Base-by-base conservation (phyloP, 768 basidiomycete genomes). In the Lepiota venenata region DNA sequence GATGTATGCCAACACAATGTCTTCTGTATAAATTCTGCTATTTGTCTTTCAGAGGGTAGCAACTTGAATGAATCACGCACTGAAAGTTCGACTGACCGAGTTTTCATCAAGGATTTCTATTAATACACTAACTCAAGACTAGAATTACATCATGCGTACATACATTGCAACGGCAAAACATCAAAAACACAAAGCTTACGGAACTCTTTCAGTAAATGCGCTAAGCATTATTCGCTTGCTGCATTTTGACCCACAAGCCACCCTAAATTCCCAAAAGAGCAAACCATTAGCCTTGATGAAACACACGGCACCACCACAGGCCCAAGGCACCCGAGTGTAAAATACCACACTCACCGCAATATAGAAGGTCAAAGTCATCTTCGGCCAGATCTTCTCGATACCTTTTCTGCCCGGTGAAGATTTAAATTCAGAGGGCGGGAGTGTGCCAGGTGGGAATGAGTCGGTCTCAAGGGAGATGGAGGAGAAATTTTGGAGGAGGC, bases 401-500 rank as follows among this genome's bases (percentile, higher is more conserved):
- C 69, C 72, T 63, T 82, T 80, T 20, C 80, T 71, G 2, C 82
- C 83, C 1, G 63, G 58, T 1, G 62, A 65, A 16, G 65, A 42
- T 8, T 71, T 72, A 82, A 82, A 85, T 11, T 71, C 68, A 3
- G 63, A 41, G 1, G 81, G 82, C 11, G 80, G 78, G 6, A 66
- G 69, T 2, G 74, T 71, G 12, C 71, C 75, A 0, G 74, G 72
- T 0, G 76, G 77, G 48, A 76, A 71, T 0, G 81, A 74, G 1
- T 73, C 73, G 10, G 69, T 65, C 25, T 76, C 79, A 10, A 85
- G 70, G 4, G 67, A 64, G 40, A 87, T 67, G 0, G 71, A 71
- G 0, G 71, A 69, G 65, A 86, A 86, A 38, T 69, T 71, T 61
- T 87, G 85, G n/a, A 87, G 66, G 22, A 87, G 71, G 2, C 82